Base-by-base conservation (phyloP, 805 yeast species). In the Cyberlindnera suaveolens region DNA sequence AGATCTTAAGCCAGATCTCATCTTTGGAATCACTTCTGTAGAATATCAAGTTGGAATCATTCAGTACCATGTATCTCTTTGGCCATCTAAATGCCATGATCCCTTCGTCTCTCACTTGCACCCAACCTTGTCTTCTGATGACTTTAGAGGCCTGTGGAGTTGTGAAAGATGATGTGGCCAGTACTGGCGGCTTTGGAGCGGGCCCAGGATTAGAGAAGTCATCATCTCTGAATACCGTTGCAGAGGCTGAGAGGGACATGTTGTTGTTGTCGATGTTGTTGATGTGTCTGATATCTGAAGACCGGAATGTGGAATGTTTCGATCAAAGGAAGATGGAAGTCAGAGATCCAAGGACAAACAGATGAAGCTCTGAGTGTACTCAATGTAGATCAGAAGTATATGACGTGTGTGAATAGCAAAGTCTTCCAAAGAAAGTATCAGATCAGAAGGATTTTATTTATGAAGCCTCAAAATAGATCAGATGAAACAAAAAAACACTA, bases 41-140 rank as follows among this genome's bases (percentile, higher is more conserved):
- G 50, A 91, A 78, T 43, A 81, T 83, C 44, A 91, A 65, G 36
- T 82, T 76, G 34, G 84, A 74, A 50, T 89, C 96, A 52, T 78
- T 78, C 39, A 91, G 68, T 6, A 86, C 84, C 67, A 91, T 68
- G 62, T 71, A 91, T 54, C 93, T 77, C 58, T 89, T 89, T 45
- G 90, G 89, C 99, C 99, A 91, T 52, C 95, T 71, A 61, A 90
- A 89, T 6, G 89, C 78, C 50, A 87, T 77, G 49, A 91, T 68
- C 13, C 97, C 96, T 54, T 91, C 97, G 54, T 91, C 98, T 62
- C 87, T 90, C 46, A 88, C 80, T 42, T 85, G 85, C 18, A 88
- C 90, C 95, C 96, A 90, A 0, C 97, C 96, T 45, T 78, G 72
- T 45, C 76, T 53, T 49, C 61, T 53, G 3, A 51, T 57, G 14